These are phyloP conservation scores for Botrytis hyacinthi DNA, from an alignment of 2,329 filamentous ascomycete species.

Conservation along the genomic window DNA sequence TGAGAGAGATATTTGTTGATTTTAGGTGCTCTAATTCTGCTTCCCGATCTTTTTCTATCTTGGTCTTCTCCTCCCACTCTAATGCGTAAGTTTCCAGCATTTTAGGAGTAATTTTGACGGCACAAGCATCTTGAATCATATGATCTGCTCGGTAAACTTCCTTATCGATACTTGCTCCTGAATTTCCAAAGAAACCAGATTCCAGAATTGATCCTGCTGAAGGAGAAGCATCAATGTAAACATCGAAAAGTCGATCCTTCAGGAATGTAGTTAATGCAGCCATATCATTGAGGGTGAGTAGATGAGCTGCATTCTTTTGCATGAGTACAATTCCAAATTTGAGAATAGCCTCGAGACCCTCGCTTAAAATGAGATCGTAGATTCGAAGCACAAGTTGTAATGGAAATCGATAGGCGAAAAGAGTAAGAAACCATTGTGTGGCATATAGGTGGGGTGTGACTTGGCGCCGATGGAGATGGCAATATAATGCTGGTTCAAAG, in stretches of 20 bases:
- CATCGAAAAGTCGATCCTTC: conserved; percentile 92
- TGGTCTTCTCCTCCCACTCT: conserved; percentile 92
- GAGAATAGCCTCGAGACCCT: conserved; percentile 88
- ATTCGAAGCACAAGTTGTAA: conserved; percentile 93
- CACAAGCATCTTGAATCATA: conserved; percentile 88
- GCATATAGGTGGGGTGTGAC: conserved; percentile 93
- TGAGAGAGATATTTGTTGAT: conserved; percentile 62
- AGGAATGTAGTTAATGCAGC: conserved; percentile 81
- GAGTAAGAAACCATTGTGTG: conserved; percentile 96
- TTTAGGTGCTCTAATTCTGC: conserved; percentile 74
- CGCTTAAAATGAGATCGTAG: conserved; percentile 91
- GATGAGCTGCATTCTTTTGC: conserved; percentile 80
- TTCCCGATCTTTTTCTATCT: conserved; percentile 78
- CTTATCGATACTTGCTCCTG: conserved; percentile 84
- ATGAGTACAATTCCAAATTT: conserved; percentile 95
- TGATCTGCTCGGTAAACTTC: conserved; percentile 94
- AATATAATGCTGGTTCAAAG: conserved; percentile 88
- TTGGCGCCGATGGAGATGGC: conserved; percentile 82
- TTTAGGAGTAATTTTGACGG: conserved; percentile 79
- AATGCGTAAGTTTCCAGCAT: conserved; percentile 74
- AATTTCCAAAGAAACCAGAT: conserved; percentile 95
- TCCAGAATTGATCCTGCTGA: conserved; percentile 92
- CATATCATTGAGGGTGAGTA: conserved; percentile 90
- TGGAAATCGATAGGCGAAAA: conserved; percentile 98
- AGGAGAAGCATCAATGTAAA: conserved; percentile 92